Evolutionary conservation across 257 asterid genomes (phyloP), one percentile per base, ranked within the genome.

Genomic region (Nicotiana attenuata): DNA sequence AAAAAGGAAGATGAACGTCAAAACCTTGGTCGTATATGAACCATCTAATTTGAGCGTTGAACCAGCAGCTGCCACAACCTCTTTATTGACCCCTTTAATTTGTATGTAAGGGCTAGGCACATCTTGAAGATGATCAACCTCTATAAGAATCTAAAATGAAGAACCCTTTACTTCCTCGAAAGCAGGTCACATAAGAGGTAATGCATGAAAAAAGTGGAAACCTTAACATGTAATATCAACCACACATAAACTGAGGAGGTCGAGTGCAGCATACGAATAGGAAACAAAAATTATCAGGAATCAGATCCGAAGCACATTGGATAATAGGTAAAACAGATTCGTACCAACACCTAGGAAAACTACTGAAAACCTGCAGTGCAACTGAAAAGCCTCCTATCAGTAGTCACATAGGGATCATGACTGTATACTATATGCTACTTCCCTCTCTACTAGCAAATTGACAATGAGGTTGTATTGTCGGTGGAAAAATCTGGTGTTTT

Each of bases 51-150:
- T 87, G 77, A 96, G 97, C 35, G 95, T 85, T 35, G 94, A 91
- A 81, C 98, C 98, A 83, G 98, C 97, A 59, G 93, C 92, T 28
- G 92, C 88, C 28, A 96, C 99, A 52, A 88, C 89, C 80, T 94
- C 98, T 86, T 94, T 96, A 85, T 93, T 89, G 61, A 89, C 92
- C 80, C 98, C 98, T 89, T 96, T 96, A 63, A 96, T 91, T 91
- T 96, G 99, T 81, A 96, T 82, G 88, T 93, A 96, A 85, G 99
- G 93, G 83, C 85, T 94, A 5, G 97, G 91, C 81, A 90, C 91
- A 80, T 96, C 98, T 93, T 96, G 99, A 63, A 94, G 85, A 89
- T 93, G 99, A 91, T 96, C 98, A 38, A 96, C 95, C 93, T 94
- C 99, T 33, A 96, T 84, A 82, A 96, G 98, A 90, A 96, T 92